Evolutionary conservation across 192 early-diverging fungal species (phyloP), one percentile per base, ranked within the genome.

Genomic region (Entrophospora sp.): DNA sequence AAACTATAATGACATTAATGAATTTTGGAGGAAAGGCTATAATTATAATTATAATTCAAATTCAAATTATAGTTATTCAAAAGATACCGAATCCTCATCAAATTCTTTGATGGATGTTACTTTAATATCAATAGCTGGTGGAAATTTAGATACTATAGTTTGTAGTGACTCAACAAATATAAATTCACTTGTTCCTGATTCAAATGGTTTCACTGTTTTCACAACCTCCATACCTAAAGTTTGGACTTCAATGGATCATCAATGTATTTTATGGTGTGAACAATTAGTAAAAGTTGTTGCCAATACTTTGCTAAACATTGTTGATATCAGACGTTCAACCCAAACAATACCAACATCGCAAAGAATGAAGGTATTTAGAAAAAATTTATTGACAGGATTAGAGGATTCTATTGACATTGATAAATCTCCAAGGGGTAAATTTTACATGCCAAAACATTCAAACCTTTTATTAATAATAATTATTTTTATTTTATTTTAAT

Each of bases 221-320:
- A 85, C 91, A 3, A 85, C 90, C 0, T 78, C 79, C 0, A 85
- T 97, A 28, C 88, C 91, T 27, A 69, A 82, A 44, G 92, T 96
- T 2, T 98, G 96, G 96, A 85, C 87, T 20, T 83, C 87, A 16
- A 81, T 84, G 35, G 92, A 94, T 66, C 96, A 98, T 72, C 81
- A 89, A 58, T 85, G 84, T 24, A 88, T 94, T 27, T 62, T 98
- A 61, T 95, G 92, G 90, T 98, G 96, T 62, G 89, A 89, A 61
- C 96, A 98, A 75, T 75, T 97, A 56, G 82, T 81, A 2, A 77
- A 77, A n/a, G 80, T 84, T 51, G 73, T 92, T 38, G 79, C 82
- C 12, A 55, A 62, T 6, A 73, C 83, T 20, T 56, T 91, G 61
- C 64, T 84, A 16, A 73, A 76, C 6, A 69, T 87, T 53, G 83